These are phyloP conservation scores for Neltuma alba DNA, from an alignment of 306 rosid genomes.

Conservation along the genomic window DNA sequence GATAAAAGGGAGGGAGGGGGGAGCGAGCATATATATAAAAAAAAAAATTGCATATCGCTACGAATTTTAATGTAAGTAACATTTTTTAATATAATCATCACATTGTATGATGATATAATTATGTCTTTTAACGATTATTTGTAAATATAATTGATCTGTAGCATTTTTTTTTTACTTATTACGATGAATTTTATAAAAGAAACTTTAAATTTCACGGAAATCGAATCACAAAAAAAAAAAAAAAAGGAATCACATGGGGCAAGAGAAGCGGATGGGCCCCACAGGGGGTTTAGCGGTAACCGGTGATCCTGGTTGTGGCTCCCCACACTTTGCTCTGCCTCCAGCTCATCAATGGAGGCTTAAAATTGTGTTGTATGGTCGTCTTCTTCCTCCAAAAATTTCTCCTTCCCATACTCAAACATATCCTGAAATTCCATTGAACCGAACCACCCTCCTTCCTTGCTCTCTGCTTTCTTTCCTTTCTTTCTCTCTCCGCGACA, in stretches of 20 bases:
- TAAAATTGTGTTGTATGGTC: neutral
- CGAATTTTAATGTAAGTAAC: no score
- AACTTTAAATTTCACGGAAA: no score
- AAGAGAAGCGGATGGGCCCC: conserved; percentile 48
- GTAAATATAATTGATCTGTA: no score
- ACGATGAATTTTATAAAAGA: no score
- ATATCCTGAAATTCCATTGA: neutral
- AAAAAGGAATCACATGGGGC: conserved; percentile 56
- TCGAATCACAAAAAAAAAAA: no score
- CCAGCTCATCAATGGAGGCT: neutral
- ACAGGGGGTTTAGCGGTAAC: conserved; percentile 18
- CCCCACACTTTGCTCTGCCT: neutral
- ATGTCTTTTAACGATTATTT: no score
- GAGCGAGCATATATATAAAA: no score
- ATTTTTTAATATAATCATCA: no score
- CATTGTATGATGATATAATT: no score
- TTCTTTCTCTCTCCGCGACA: conserved; percentile 42
- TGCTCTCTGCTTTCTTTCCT: neutral
- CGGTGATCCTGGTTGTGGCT: conserved; percentile 50
- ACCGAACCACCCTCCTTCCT: neutral
- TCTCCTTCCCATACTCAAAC: neutral
- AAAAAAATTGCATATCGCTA: no score
- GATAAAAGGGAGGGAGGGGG: no score
- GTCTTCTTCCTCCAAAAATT: neutral
- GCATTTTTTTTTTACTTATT: no score